Conservation (phyloP, 805 yeast species). For the Saccharomycodes ludwigii region DNA sequence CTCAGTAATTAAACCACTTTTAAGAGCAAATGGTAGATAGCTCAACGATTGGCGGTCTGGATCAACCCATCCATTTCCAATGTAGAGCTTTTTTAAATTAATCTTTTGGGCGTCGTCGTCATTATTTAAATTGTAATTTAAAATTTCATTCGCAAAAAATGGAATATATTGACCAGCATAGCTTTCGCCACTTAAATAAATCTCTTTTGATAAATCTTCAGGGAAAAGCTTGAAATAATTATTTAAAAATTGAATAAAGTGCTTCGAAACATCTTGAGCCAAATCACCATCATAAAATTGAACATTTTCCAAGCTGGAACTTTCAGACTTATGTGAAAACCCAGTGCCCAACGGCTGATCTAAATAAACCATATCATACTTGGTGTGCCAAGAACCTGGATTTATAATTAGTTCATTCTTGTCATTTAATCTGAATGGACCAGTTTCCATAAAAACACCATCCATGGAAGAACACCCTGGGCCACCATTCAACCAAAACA, state of each 20-base stretch:
- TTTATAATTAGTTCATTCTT: constrained; percentile 39
- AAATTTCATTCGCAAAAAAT: constrained; percentile 56
- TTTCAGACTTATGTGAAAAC: constrained; percentile 33
- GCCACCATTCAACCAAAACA: constrained; percentile 94
- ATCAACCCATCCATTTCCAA: constrained; percentile 93
- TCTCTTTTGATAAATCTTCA: constrained; percentile 46
- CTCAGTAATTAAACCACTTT: constrained; percentile 40
- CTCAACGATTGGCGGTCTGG: constrained; percentile 78
- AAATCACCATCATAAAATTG: constrained; percentile 38
- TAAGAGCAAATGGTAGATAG: constrained; percentile 57
- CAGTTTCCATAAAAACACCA: constrained; percentile 87
- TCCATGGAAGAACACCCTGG: constrained; percentile 99
- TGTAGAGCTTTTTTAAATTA: constrained; percentile 52
- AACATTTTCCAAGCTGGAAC: constrained; percentile 3
- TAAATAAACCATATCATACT: constrained; percentile 68
- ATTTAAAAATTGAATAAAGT: constrained; percentile 53
- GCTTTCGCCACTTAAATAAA: constrained; percentile 86
- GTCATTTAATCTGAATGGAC: constrained; percentile 61
- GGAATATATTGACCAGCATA: constrained; percentile 97
- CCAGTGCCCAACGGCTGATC: constrained; percentile 97
- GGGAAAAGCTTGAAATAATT: constrained; percentile 65
- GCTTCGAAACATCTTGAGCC: constrained; percentile 37
- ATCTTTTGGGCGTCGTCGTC: constrained; percentile 9
- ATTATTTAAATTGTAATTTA: constrained; percentile 30
- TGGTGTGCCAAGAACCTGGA: constrained; percentile 73